Conservation (phyloP, 2,329 filamentous ascomycete genomes). For the Trichoderma atrobrunneum region DNA sequence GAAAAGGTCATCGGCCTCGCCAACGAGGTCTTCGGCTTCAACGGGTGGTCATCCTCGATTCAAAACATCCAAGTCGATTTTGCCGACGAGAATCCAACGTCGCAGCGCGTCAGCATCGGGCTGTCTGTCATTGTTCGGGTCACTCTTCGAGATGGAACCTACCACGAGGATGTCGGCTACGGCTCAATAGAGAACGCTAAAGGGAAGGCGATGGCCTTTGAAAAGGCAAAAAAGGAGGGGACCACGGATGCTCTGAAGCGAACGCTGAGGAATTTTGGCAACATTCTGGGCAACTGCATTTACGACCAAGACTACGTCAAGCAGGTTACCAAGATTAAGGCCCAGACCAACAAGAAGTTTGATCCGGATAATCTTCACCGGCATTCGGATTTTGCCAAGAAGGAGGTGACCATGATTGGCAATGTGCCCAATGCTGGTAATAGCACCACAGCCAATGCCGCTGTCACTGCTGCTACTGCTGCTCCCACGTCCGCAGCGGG, state of each 20-base stretch:
- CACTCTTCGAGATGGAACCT: conserved; percentile 89
- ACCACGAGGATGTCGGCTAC: conserved; percentile 95
- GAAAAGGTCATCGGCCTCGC: conserved; percentile 95
- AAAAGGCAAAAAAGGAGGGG: conserved; percentile 98
- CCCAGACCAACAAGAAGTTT: conserved; percentile 67
- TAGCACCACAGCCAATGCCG: neutral
- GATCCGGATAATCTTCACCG: conserved; percentile 77
- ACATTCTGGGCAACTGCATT: conserved; percentile 95
- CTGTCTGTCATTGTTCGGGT: conserved; percentile 88
- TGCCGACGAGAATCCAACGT: conserved; percentile 79
- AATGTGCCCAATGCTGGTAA: neutral
- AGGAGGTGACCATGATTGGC: conserved; percentile 29
- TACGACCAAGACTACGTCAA: conserved; percentile 94
- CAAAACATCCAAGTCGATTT: conserved; percentile 94
- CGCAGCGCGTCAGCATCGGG: conserved; percentile 76
- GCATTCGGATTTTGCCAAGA: conserved; percentile 71
- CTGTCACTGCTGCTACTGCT: neutral
- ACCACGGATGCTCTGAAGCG: conserved; percentile 93
- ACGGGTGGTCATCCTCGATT: conserved; percentile 96
- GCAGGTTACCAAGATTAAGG: conserved; percentile 88
- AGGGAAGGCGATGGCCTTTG: conserved; percentile 91
- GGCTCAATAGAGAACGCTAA: conserved; percentile 95
- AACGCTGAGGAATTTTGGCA: conserved; percentile 86
- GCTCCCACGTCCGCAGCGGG: conserved; percentile 13
- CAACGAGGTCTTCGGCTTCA: conserved; percentile 95